Evolutionary conservation across 2,329 filamentous ascomycete genomes (phyloP), one percentile per base, ranked within the genome.

Genomic region (Sporothrix phasma): DNA sequence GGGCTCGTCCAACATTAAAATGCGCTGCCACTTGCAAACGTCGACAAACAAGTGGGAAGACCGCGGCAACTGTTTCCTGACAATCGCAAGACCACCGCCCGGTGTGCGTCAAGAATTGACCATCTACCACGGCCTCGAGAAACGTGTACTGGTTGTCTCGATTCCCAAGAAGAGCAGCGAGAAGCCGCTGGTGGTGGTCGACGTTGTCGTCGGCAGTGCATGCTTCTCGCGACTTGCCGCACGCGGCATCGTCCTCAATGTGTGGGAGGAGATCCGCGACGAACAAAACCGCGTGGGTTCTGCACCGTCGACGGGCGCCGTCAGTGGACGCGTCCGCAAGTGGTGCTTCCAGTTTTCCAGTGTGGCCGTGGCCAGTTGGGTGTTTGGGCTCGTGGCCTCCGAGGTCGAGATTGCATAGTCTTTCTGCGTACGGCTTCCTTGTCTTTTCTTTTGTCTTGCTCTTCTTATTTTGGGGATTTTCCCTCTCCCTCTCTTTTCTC

Each of bases 41-140:
- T 80, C 84, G 1, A 80, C 84, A 13, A 85, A 85, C 59, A 93
- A 93, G 73, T 99, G 94, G 94, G 87, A 91, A 66, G 92, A 97
- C 73, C 86, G 92, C 78, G 93, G 94, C 68, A 87, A 90, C 69
- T 95, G 92, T 66, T 81, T 86, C 43, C 78, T 99, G 66, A 90
- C 89, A 17, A 91, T 99, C 70, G 86, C 92, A 73, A 84, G 86
- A 19, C 89, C 90, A n/a, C 87, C 80, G 61, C 83, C 76, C 41
- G 84, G 83, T 6, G 83, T 81, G 73, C 78, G 78, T 47, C 84
- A 83, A 75, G 84, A 81, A 65, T 79, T 84, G 62, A 78, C 80
- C 46, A 83, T 82, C 67, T 79, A 85, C 67, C 82, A 87, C 69
- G 86, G 87, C 19, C 77, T 88, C 67, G 89, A 96, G 77, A 97